Percentiles rank a stretch among this genome's conserved stretches.
Conservation (phyloP, 345 rosid genomes). For the Pugionium dolabratum region DNA sequence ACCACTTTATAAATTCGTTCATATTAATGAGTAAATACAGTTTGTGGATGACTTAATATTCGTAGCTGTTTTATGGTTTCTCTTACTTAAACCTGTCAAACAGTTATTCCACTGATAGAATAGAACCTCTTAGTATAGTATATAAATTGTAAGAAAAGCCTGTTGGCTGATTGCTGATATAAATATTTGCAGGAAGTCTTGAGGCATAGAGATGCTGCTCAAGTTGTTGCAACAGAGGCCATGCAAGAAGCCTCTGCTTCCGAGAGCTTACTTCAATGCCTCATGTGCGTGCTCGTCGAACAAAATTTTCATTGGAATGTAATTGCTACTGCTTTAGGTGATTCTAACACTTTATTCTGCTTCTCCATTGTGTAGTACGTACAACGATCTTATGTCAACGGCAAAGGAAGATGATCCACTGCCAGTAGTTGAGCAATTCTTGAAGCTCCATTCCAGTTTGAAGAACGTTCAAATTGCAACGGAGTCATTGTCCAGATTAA, state of each 20-base stretch:
- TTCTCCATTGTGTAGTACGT: slow-evolving; percentile 55
- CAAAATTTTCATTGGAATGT: neutral
- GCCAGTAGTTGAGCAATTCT: slow-evolving; percentile 84
- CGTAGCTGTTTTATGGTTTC: neutral
- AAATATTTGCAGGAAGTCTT: slow-evolving; percentile 61
- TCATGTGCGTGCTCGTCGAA: slow-evolving; percentile 56
- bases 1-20: neutral
- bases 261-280: slow-evolving; percentile 88
- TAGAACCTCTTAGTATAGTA: neutral
- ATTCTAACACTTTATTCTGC: slow-evolving; percentile 8
- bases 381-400: slow-evolving; percentile 63
- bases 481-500: slow-evolving; percentile 60
- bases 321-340: slow-evolving; percentile 3
- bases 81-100: neutral
- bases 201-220: slow-evolving; percentile 90
- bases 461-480: slow-evolving; percentile 55
- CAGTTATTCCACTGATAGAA: neutral
- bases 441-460: slow-evolving; percentile 67
- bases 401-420: slow-evolving; percentile 91
- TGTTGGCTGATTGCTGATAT: slow-evolving; percentile 6
- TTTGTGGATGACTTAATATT: neutral
- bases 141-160: neutral
- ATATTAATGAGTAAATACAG: neutral
- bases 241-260: slow-evolving; percentile 92
- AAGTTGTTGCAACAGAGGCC: slow-evolving; percentile 81